Percentiles rank a stretch among this genome's conserved stretches.
Evolutionary conservation across 139 green algal species (phyloP).

Genomic region (Zygnema circumcarinatum): DNA sequence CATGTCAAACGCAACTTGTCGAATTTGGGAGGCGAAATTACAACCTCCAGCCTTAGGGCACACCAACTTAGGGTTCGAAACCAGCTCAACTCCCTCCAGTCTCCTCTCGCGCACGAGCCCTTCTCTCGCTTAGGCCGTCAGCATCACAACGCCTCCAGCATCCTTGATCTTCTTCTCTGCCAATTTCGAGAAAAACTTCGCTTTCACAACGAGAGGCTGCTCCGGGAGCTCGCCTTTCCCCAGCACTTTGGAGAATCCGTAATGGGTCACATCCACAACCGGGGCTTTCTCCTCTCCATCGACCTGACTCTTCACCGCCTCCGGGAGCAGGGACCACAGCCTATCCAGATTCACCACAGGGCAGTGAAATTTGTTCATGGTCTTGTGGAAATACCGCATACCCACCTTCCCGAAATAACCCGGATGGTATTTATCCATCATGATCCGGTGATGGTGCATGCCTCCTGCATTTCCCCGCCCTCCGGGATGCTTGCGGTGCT

Average conservation of each 20-base stretch:
- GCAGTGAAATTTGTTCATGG: conserved; percentile 94
- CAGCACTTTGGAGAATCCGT: conserved; percentile 82
- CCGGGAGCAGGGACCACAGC: conserved; percentile 90
- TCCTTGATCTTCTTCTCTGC: conserved; percentile 99
- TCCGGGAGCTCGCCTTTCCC: conserved; percentile 94
- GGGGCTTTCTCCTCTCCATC: conserved; percentile 66
- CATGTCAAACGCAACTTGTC: no score
- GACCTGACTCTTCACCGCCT: conserved; percentile 62
- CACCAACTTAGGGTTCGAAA: no score
- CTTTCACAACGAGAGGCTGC: conserved; percentile 94
- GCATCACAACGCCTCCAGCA: conserved; percentile 83
- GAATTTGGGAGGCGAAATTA: no score
- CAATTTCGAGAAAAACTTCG: conserved; percentile 97
- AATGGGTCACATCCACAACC: conserved; percentile 97
- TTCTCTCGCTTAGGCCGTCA: conserved; percentile 80
- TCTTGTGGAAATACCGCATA: conserved; percentile 97
- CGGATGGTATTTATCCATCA: conserved; percentile 93
- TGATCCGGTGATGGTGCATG: conserved; percentile 98
- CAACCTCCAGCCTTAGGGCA: no score
- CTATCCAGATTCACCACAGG: conserved; percentile 99
- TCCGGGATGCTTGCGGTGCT: conserved; percentile 98
- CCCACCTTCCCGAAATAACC: conserved; percentile 82
- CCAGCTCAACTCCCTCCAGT: no score
- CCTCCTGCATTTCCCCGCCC: conserved; percentile 99
- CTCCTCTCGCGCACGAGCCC: no score